Evolutionary conservation across 306 rosid species (phyloP).

Genomic region (Canavalia ensiformis): DNA sequence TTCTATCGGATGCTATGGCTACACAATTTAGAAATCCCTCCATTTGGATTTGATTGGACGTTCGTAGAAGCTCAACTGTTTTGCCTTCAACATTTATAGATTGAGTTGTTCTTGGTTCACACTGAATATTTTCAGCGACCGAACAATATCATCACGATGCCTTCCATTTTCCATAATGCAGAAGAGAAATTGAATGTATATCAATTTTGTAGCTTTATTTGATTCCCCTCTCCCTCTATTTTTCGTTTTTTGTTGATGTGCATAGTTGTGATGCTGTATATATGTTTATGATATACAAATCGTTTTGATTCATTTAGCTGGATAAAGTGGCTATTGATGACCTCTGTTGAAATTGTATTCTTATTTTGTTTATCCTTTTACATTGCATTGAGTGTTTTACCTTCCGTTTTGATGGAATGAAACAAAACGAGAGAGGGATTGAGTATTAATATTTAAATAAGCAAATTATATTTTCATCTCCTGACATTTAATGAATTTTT

Average conservation of each 20-base stretch:
- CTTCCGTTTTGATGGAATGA: too few species aligned
- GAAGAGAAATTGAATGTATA: slow-evolving; percentile 27
- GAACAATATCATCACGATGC: slow-evolving; percentile 30
- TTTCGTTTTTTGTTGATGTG: background rate
- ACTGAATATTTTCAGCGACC: slow-evolving; percentile 6
- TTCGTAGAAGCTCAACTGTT: slow-evolving; percentile 34
- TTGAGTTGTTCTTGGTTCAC: slow-evolving; percentile 39
- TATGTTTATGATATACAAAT: slow-evolving; percentile 31
- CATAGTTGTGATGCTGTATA: slow-evolving; percentile 38
- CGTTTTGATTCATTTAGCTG: slow-evolving; percentile 34
- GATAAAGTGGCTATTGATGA: background rate
- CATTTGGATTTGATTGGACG: slow-evolving; percentile 69
- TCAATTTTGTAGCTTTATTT: slow-evolving; percentile 48
- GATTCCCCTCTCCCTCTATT: background rate
- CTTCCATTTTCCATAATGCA: slow-evolving; percentile 15
- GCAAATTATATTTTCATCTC: too few species aligned
- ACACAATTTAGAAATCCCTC: slow-evolving; percentile 82
- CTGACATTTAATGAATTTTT: too few species aligned
- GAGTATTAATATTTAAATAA: too few species aligned
- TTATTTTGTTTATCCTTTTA: background rate
- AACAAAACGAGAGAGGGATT: too few species aligned
- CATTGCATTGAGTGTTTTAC: background rate
- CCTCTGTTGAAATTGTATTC: background rate
- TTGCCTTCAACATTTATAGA: slow-evolving; percentile 31
- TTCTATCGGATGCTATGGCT: slow-evolving; percentile 77